Conservation (phyloP, 352 stramenopile genomes). For the Peronospora farinosa region DNA sequence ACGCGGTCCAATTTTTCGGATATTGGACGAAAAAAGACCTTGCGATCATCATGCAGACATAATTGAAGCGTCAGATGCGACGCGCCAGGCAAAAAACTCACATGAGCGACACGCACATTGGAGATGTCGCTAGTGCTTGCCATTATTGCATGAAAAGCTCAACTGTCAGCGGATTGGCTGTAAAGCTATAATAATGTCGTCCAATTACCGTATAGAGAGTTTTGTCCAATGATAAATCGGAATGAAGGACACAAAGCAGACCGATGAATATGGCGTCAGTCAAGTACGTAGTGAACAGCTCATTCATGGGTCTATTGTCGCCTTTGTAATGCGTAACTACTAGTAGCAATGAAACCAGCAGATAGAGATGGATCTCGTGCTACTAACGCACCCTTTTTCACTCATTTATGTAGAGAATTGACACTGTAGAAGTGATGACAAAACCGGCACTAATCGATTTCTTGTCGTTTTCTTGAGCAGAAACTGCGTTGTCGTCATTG, state of each 20-base stretch:
- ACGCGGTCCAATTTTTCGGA: constrained; percentile 50
- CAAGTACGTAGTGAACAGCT: constrained; percentile 16
- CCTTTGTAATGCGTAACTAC: background rate
- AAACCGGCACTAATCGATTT: background rate
- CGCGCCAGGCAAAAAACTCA: constrained; percentile 37
- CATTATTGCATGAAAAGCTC: constrained; percentile 2
- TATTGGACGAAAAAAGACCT: constrained; percentile 41
- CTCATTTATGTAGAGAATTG: constrained; percentile 2
- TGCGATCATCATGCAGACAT: constrained; percentile 38
- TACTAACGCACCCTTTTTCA: background rate
- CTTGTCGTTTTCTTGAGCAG: constrained; percentile 13
- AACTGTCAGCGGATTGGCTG: background rate
- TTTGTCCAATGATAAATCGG: constrained; percentile 7
- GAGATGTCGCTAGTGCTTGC: background rate
- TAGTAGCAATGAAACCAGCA: background rate
- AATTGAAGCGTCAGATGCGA: constrained; percentile 50
- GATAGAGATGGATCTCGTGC: background rate
- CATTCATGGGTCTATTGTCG: constrained; percentile 6
- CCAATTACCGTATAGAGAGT: background rate
- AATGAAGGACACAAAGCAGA: background rate
- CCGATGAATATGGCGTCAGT: constrained; percentile 11
- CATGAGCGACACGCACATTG: constrained; percentile 34
- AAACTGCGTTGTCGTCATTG: constrained; percentile 56
- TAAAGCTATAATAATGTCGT: background rate
- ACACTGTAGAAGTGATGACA: background rate